phyloP scores from a whole-genome alignment of 2,329 filamentous ascomycete species.

The Sporothrix phasma region DNA sequence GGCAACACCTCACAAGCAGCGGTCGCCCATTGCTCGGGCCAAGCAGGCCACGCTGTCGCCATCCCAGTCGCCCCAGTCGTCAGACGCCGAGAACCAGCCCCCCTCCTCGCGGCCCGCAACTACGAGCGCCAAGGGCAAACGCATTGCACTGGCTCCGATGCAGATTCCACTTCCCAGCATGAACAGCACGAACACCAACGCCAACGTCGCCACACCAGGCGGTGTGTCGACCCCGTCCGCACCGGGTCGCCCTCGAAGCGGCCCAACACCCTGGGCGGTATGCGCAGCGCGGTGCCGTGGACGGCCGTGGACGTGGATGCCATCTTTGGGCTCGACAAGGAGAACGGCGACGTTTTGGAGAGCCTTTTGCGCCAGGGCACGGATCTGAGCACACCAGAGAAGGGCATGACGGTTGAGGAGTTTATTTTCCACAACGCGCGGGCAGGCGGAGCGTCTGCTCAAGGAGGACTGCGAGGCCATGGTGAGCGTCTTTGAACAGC shows the following conservation, averaged over 20 bases:
- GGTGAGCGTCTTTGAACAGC: slow-evolving; percentile 71
- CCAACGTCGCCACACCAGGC: background rate
- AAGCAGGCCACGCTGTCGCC: slow-evolving; percentile 48
- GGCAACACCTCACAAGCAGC: slow-evolving; percentile 33
- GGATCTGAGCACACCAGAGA: slow-evolving; percentile 64
- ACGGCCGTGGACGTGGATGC: slow-evolving; percentile 64
- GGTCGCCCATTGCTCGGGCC: slow-evolving; percentile 38
- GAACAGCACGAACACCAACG: too few relatives aligned
- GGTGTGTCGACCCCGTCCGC: slow-evolving; percentile 35
- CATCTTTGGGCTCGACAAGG: slow-evolving; percentile 43
- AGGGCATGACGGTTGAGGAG: slow-evolving; percentile 84
- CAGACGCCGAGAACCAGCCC: slow-evolving; percentile 70
- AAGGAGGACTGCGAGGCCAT: slow-evolving; percentile 73
- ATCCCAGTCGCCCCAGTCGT: slow-evolving; percentile 63
- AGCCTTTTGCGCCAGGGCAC: slow-evolving; percentile 44
- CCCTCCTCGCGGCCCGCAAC: slow-evolving; percentile 54
- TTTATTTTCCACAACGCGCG: slow-evolving; percentile 81
- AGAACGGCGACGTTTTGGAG: slow-evolving; percentile 25
- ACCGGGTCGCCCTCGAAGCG: slow-evolving; percentile 52
- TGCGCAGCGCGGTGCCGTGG: slow-evolving; percentile 57
- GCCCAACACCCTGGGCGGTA: slow-evolving; percentile 34
- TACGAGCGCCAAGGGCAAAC: slow-evolving; percentile 33
- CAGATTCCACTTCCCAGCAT: slow-evolving; percentile 22
- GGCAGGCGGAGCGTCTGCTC: slow-evolving; percentile 67
- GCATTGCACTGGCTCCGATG: slow-evolving; percentile 37